Base-by-base conservation (phyloP, 2,329 filamentous ascomycete genomes). In the Sarocladium brachiariae region DNA sequence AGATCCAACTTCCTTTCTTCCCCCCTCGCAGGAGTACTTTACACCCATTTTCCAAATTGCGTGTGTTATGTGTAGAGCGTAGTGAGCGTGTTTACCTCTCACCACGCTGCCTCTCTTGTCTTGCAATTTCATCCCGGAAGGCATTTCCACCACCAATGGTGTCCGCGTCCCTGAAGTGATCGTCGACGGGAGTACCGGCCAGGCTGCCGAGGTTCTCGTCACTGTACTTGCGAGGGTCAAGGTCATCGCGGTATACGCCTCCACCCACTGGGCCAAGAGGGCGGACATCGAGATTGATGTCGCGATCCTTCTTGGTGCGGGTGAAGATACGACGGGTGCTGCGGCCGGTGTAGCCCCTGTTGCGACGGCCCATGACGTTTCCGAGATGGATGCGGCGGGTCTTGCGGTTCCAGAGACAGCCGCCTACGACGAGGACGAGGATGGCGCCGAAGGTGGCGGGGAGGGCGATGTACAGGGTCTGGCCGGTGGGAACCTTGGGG, bases 391-490 rank as follows among this genome's bases (percentile, higher is more conserved):
- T 77, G 53, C 61, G 61, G 51, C 78, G 71, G n/a, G 68, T 63
- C 58, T 73, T 70, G 50, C 71, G 68, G 63, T 80, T 78, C 70
- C 72, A 80, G 70, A 84, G 50, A 67, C 75, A 71, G 64, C 81
- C 61, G 64, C 83, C 70, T 66, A 83, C 38, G 57, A 80, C 53
- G 55, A 76, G 66, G 46, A 80, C 53, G 37, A 67, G 45, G 50
- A 78, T 63, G 58, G 73, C 67, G 47, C 71, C 73, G n/a, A 78
- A 62, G 18, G 76, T 65, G 50, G 68, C 63, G 16, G 78, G 78
- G 5, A 82, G 67, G 13, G 72, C 78, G 56, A 83, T 77, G 59
- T 70, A 69, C 39, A 82, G 65, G 24, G 71, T 74, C 9, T 66
- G 56, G 46, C 70, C 59, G 53, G 62, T 55, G 55, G 65, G 63